Evolutionary conservation across 2,329 filamentous ascomycete species (phyloP), one percentile per base, ranked within the genome.

Genomic region (Aspergillus hiratsukae): DNA sequence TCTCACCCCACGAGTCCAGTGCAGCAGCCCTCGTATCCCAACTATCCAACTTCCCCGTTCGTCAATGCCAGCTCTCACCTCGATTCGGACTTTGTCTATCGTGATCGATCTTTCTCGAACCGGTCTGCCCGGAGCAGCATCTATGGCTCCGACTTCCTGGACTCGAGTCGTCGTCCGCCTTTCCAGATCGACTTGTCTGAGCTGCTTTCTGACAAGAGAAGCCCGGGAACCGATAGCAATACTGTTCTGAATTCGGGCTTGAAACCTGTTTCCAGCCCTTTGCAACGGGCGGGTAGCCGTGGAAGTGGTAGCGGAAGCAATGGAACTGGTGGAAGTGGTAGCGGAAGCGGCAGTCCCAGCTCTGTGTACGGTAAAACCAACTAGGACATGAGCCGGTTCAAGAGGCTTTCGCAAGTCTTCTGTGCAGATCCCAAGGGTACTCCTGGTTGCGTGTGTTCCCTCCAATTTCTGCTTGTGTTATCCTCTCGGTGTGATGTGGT

Each of bases 241-340:
- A 61, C 61, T 53, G 66, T 65, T 51, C 64, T 70, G 14, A 72
- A 73, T 54, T 72, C 73, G 3, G 74, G 72, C 60, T 65, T 68
- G 49, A 71, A 69, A 56, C 70, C 69, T 19, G 68, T 66, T 52
- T 63, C 72, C 51, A 76, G 72, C 43, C 71, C 75, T 48, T 75
- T 74, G 52, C 70, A 69, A 35, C 68, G 72, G 62, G 70, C 67
- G 37, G 78, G 74, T 51, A 81, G 79, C 66, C 76, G 78, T 58
- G 78, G 75, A 51, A 81, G 80, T 60, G 79, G 78, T 49, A 68
- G 69, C 69, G 71, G 77, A 60, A 75, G 76, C 68, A 58, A 78
- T 66, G 68, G 76, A 65, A 66, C 71, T 52, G 73, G 69, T 53
- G 72, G 71, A 52, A 72, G 64, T 58, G 64, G 71, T 43, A 76